Evolutionary conservation across 441 rosid species (phyloP).

Genomic region (Corymbia calophylla): DNA sequence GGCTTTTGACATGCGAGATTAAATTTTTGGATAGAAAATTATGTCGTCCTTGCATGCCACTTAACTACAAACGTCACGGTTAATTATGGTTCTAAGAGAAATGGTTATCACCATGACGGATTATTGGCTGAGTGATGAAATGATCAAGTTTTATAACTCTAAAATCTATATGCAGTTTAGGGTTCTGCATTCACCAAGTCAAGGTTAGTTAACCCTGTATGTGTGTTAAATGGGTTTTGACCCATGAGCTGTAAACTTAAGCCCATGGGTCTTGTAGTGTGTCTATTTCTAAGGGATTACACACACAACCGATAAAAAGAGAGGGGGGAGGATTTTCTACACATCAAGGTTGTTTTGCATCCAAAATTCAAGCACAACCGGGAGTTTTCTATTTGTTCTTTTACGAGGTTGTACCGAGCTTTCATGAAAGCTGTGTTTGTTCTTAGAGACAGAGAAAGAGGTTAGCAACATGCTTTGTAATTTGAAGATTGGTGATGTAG

Average conservation of each 20-base stretch:
- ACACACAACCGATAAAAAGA: neutral
- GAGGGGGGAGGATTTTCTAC: neutral
- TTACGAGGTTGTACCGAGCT: neutral
- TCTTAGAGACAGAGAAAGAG: neutral
- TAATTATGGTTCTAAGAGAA: no score
- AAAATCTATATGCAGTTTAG: no score
- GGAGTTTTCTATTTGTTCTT: neutral
- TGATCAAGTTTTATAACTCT: no score
- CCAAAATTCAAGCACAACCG: neutral
- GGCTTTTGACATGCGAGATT: no score
- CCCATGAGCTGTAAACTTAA: neutral
- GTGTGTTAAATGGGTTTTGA: neutral
- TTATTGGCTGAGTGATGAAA: no score
- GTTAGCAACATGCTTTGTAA: neutral
- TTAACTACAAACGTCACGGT: no score
- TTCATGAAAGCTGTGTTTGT: neutral
- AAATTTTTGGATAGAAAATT: no score
- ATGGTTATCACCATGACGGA: no score
- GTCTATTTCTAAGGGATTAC: neutral
- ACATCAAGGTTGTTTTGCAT: neutral
- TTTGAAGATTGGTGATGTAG: neutral
- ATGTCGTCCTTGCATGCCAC: no score
- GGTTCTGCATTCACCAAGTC: no score
- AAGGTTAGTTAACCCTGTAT: no score
- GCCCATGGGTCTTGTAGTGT: neutral